phyloP scores from a whole-genome alignment of 1,284 basidiomycete genomes.

The Sanghuangporus baumii region DNA sequence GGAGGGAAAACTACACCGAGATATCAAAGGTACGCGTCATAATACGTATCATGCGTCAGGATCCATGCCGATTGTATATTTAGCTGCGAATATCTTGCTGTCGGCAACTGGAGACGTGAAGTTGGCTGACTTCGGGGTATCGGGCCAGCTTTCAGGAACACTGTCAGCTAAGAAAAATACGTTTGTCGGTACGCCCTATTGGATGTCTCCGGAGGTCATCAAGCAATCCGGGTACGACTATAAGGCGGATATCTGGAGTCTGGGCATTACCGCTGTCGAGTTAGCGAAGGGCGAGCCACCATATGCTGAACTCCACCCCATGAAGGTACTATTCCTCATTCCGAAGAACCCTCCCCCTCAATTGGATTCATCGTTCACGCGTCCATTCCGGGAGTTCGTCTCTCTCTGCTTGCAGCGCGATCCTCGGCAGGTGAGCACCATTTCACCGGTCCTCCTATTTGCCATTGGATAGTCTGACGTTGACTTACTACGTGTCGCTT shows the following conservation, averaged over 20 bases:
- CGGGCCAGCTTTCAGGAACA: constrained; percentile 95
- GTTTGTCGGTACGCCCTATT: constrained; percentile 95
- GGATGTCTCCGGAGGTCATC: constrained; percentile 99
- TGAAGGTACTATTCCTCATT: constrained; percentile 99
- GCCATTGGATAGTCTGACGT: too few species aligned
- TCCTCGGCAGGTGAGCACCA: constrained; percentile 59
- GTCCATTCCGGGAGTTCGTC: constrained; percentile 92
- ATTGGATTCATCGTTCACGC: constrained; percentile 85
- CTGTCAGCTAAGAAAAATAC: constrained; percentile 99
- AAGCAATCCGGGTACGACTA: constrained; percentile 99
- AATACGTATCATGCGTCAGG: neutral
- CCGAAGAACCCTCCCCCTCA: constrained; percentile 95
- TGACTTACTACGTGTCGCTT: neutral
- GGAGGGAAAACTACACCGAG: constrained; percentile 95
- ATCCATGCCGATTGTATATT: neutral
- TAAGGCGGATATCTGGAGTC: constrained; percentile 97
- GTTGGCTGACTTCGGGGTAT: constrained; percentile 97
- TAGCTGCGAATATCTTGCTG: constrained; percentile 92
- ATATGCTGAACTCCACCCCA: constrained; percentile 96
- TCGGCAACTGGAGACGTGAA: constrained; percentile 96
- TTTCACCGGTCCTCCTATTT: neutral
- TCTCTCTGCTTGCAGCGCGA: constrained; percentile 90
- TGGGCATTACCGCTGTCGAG: constrained; percentile 97
- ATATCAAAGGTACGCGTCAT: constrained; percentile 82
- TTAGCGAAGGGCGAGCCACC: constrained; percentile 96